phyloP scores from a whole-genome alignment of 768 basidiomycete species.

The Hydnomerulius pinastri region DNA sequence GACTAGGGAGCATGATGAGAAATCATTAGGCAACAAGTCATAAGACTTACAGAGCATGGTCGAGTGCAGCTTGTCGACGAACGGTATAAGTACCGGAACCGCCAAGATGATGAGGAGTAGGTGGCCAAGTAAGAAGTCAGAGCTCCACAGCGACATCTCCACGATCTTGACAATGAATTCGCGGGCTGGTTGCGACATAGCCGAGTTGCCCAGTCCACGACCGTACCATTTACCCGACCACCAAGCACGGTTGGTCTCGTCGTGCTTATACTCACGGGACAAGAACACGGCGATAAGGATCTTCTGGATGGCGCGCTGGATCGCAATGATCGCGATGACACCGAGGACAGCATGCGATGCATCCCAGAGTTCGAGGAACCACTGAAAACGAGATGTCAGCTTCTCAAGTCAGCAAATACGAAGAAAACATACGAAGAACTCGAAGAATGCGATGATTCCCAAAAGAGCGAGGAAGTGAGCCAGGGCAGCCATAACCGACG shows the following conservation, averaged over 20 bases:
- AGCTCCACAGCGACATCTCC: constrained; percentile 95
- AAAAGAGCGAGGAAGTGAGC: constrained; percentile 84
- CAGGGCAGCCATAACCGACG: constrained; percentile 87
- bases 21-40: background rate
- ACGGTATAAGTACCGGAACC: constrained; percentile 83
- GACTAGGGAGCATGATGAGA: constrained; percentile 47
- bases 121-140: constrained; percentile 88
- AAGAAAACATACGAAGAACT: constrained; percentile 79
- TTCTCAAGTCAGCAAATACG: constrained; percentile 36
- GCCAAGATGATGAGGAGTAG: constrained; percentile 87
- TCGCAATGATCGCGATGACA: constrained; percentile 82
- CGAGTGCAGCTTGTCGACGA: constrained; percentile 85
- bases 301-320: constrained; percentile 93
- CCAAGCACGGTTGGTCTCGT: constrained; percentile 98
- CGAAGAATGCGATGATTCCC: constrained; percentile 88
- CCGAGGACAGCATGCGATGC: constrained; percentile 96
- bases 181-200: constrained; percentile 92
- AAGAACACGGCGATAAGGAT: constrained; percentile 92
- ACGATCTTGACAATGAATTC: constrained; percentile 99
- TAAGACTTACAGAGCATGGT: constrained; percentile 81
- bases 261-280: constrained; percentile 97
- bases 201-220: constrained; percentile 85
- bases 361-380: constrained; percentile 97
- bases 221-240: constrained; percentile 99
- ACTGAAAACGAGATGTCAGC: constrained; percentile 45